Evolutionary conservation across 805 yeast species (phyloP), one percentile per base, ranked within the genome.

Genomic region (Cyberlindnera mrakii): DNA sequence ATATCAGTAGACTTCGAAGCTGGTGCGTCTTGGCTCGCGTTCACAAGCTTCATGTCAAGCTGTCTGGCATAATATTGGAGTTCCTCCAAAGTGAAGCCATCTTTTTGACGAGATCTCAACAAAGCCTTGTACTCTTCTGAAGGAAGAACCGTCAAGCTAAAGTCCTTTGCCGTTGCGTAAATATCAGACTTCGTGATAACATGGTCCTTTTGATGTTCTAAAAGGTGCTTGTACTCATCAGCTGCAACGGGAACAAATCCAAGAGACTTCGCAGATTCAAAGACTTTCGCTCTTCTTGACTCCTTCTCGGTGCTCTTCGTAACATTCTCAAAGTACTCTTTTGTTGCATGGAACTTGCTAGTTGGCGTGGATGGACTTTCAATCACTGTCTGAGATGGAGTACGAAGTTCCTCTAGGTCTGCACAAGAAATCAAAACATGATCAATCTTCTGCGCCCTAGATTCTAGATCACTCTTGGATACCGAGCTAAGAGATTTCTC

Each of bases 131-230:
- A 74, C 43, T 74, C 78, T 0, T 70, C 75, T 6, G 58, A 49
- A 2, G 78, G 67, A 35, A 75, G 48, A 1, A 75, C 70, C 3
- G 70, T 63, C 39, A 75, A 53, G 8, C 70, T 68, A 49, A 70
- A 69, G 14, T 58, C 58, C 52, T 65, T 68, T 4, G 80, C 64
- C 16, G 57, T 59, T 31, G 58, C 53, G 41, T 61, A 60, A 6
- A 66, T 49, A 36, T 63, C 65, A 2, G 63, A 48, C 38, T 59
- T 63, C 3, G 65, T 64, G n/a, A 62, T 43, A 14, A 52, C 44
- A 29, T 55, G 56, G 18, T 57, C 56, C 40, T 58, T 55, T 45
- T 62, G 65, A 35, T 55, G 57, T 16, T 58, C 64, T 16, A 54
- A 40, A 15, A 65, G 45, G 11, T 49, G 51, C 30, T 54, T 59